phyloP scores from a whole-genome alignment of 169 alveolate species.

The Babesia divergens region DNA sequence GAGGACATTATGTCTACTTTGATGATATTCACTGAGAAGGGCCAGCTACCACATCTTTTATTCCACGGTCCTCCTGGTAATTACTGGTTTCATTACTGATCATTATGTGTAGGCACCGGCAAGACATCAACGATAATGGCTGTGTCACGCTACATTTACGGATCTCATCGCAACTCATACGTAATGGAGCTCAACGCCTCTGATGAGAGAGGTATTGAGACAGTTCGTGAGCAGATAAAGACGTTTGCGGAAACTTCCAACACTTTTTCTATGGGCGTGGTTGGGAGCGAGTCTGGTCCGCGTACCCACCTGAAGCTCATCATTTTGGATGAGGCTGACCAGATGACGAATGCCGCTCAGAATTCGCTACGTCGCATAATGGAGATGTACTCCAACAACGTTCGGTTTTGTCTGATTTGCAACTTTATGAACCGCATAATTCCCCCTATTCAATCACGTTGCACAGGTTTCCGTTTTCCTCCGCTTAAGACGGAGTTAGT shows the following conservation, averaged over 20 bases:
- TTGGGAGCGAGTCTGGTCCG: conserved; percentile 51
- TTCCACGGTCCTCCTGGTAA: conserved; percentile 97
- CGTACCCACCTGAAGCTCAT: conserved; percentile 83
- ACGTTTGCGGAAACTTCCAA: conserved; percentile 87
- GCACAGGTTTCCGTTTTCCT: conserved; percentile 93
- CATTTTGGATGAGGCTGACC: conserved; percentile 97
- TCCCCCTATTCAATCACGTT: conserved; percentile 96
- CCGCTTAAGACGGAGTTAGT: conserved; percentile 84
- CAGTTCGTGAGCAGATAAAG: conserved; percentile 94
- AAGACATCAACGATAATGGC: conserved; percentile 93
- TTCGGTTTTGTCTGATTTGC: conserved; percentile 96
- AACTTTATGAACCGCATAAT: conserved; percentile 94
- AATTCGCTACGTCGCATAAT: conserved; percentile 96
- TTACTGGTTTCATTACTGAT: not conserved
- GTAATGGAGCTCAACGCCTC: conserved; percentile 96
- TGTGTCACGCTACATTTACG: conserved; percentile 89
- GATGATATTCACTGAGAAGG: conserved; percentile 87
- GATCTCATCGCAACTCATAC: conserved; percentile 73
- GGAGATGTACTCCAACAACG: conserved; percentile 94
- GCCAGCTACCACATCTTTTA: conserved; percentile 93
- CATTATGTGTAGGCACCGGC: conserved; percentile 82
- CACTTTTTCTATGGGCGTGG: conserved; percentile 54
- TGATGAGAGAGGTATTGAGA: conserved; percentile 97
- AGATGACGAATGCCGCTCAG: conserved; percentile 97
- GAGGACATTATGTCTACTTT: conserved; percentile 89